A percentile compares a stretch with the other conserved stretches of the same genome.
Conservation (phyloP, 495 filamentous ascomycete species). For the Aspergillus sclerotioniger region DNA sequence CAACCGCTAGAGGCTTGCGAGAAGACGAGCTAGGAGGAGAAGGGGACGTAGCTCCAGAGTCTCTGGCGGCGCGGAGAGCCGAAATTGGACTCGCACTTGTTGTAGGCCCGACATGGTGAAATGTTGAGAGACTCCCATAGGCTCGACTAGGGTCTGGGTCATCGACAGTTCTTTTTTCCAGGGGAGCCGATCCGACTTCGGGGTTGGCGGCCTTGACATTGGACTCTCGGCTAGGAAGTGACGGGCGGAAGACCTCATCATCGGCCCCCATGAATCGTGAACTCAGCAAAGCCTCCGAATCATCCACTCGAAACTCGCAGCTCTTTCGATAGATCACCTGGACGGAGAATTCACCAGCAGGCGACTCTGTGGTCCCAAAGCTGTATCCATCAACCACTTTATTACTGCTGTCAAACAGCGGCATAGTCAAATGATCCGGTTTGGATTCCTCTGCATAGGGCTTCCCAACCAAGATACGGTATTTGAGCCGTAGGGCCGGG, state of each 20-base stretch:
- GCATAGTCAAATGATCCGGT: constrained; percentile 66
- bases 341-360: constrained; percentile 78
- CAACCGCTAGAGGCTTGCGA: constrained; percentile 58
- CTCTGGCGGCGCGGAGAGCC: constrained; percentile 68
- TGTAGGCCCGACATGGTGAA: constrained; percentile 75
- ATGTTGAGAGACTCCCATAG: constrained; percentile 91
- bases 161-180: constrained; percentile 38
- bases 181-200: constrained; percentile 76
- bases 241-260: constrained; percentile 80
- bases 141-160: constrained; percentile 71
- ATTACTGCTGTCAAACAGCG: constrained; percentile 64
- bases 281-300: constrained; percentile 85
- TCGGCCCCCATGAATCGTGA: constrained; percentile 95
- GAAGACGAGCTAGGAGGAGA: constrained; percentile 57
- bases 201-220: constrained; percentile 33
- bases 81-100: constrained; percentile 83
- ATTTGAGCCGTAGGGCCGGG: constrained; percentile 68
- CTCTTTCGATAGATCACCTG: constrained; percentile 80
- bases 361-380: constrained; percentile 79
- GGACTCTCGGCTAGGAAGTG: constrained; percentile 51
- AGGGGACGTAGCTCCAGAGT: constrained; percentile 46
- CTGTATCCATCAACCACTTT: constrained; percentile 71
- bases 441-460: constrained; percentile 37
- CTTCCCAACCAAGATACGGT: constrained; percentile 67
- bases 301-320: constrained; percentile 87